phyloP scores from a whole-genome alignment of 495 filamentous ascomycete species.

The Corynascus novoguineensis region DNA sequence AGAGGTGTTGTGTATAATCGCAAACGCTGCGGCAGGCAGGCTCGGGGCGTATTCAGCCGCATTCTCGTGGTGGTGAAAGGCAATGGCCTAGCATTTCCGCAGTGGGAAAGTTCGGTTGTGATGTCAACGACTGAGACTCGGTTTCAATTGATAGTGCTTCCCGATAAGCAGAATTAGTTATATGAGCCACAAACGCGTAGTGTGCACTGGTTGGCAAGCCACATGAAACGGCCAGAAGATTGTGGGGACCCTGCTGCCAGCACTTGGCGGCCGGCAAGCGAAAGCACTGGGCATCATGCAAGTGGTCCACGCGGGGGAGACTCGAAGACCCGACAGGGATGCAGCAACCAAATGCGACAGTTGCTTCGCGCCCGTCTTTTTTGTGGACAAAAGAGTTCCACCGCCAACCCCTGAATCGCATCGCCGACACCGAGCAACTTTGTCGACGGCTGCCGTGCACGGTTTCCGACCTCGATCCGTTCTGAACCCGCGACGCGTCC shows the following conservation, averaged over 20 bases:
- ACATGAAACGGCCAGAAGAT: not conserved
- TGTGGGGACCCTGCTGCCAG: too few species aligned
- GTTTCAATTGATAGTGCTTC: not conserved
- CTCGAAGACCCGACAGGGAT: not conserved
- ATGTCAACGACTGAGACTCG: not conserved
- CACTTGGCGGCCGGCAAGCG: too few species aligned
- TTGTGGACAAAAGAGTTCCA: slow-evolving; percentile 4
- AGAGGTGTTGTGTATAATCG: not conserved
- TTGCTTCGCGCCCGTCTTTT: slow-evolving; percentile 5
- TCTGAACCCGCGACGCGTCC: not conserved
- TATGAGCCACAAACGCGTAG: not conserved
- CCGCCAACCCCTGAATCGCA: slow-evolving; percentile 10
- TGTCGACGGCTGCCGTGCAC: not conserved
- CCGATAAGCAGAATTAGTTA: not conserved
- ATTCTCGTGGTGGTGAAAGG: slow-evolving; percentile 25
- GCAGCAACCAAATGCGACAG: slow-evolving; percentile 2
- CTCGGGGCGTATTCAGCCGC: slow-evolving; percentile 26
- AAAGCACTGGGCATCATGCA: too few species aligned
- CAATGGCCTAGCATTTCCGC: slow-evolving; percentile 14
- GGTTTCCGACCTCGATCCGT: not conserved
- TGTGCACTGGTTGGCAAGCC: not conserved
- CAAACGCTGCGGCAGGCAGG: slow-evolving; percentile 19
- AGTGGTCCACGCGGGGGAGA: slow-evolving; percentile 10
- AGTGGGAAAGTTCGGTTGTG: not conserved
- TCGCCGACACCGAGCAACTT: not conserved